A percentile compares a stretch with the other conserved stretches of the same genome.
Conservation (phyloP, 2,329 filamentous ascomycete species). For the Sarocladiaceae sp. region DNA sequence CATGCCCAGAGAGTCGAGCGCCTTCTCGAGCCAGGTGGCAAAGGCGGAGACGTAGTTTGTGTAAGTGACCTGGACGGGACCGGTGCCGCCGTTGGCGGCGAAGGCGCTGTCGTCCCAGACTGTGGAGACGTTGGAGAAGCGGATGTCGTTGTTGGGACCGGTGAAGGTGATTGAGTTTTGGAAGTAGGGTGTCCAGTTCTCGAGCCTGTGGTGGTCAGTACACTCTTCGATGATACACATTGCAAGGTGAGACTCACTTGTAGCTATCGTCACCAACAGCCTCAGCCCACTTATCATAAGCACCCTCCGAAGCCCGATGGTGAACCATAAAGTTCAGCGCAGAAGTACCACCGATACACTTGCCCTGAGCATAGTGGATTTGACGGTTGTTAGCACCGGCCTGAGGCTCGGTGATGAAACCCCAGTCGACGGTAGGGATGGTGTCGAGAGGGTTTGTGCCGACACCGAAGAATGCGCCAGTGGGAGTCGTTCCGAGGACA, state of each 20-base stretch:
- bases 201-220: slow-evolving; percentile 11
- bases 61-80: slow-evolving; percentile 23
- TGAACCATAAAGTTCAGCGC: slow-evolving; percentile 32
- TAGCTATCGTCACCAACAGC: slow-evolving; percentile 24
- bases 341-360: slow-evolving; percentile 32
- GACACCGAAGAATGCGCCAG: slow-evolving; percentile 17
- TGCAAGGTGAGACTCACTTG: slow-evolving; percentile 14
- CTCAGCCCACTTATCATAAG: slow-evolving; percentile 24
- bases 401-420: slow-evolving; percentile 21
- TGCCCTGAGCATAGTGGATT: slow-evolving; percentile 33
- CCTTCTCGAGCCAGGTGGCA: slow-evolving; percentile 19
- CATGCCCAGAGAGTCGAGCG: slow-evolving; percentile 22
- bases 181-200: slow-evolving; percentile 23
- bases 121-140: slow-evolving; percentile 19
- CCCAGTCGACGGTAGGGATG: slow-evolving; percentile 20
- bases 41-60: slow-evolving; percentile 21
- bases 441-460: slow-evolving; percentile 18
- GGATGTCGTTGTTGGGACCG: slow-evolving; percentile 18
- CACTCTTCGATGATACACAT: no score
- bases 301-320: slow-evolving; percentile 26
- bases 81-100: slow-evolving; percentile 13
- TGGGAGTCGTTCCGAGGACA: slow-evolving; percentile 20
- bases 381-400: slow-evolving; percentile 16
- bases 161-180: slow-evolving; percentile 22
- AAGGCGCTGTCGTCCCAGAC: slow-evolving; percentile 23